These are phyloP conservation scores for Inga laurina DNA, from an alignment of 306 rosid species.

Conservation along the genomic window DNA sequence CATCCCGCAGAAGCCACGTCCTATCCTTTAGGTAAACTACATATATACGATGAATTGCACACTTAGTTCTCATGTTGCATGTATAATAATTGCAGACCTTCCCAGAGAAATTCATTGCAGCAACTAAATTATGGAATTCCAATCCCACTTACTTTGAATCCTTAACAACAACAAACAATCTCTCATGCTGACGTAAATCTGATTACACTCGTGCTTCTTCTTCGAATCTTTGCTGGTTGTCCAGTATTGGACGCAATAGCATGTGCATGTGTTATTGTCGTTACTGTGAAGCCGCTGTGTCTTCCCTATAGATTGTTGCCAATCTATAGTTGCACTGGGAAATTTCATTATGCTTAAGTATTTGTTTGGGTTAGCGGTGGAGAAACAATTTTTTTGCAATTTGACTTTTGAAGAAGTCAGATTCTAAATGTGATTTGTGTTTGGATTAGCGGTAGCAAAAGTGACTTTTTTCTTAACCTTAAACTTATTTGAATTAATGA, in stretches of 20 bases:
- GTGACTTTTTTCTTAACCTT: too few relatives aligned
- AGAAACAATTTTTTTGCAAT: too few relatives aligned
- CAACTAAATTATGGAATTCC: slow-evolving; percentile 47
- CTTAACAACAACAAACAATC: neutral
- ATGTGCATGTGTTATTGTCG: neutral
- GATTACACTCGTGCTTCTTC: neutral
- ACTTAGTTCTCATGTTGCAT: slow-evolving; percentile 21
- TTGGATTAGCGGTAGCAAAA: too few relatives aligned
- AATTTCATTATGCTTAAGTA: slow-evolving; percentile 6
- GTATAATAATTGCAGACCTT: slow-evolving; percentile 41
- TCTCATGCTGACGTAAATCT: slow-evolving; percentile 22
- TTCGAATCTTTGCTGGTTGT: slow-evolving; percentile 1
- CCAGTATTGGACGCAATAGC: neutral
- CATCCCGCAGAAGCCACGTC: neutral
- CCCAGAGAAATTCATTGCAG: slow-evolving; percentile 43
- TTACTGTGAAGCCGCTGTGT: neutral
- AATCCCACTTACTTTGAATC: neutral
- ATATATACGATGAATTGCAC: neutral
- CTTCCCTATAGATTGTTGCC: neutral
- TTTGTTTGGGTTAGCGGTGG: too few relatives aligned
- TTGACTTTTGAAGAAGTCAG: too few relatives aligned
- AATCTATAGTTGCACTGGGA: neutral
- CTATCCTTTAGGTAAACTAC: neutral
- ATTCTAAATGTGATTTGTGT: too few relatives aligned
- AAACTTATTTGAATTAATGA: too few relatives aligned